These are phyloP conservation scores for Conticribra guillardii DNA, from an alignment of 108 stramenopile genomes.

Conservation along the genomic window DNA sequence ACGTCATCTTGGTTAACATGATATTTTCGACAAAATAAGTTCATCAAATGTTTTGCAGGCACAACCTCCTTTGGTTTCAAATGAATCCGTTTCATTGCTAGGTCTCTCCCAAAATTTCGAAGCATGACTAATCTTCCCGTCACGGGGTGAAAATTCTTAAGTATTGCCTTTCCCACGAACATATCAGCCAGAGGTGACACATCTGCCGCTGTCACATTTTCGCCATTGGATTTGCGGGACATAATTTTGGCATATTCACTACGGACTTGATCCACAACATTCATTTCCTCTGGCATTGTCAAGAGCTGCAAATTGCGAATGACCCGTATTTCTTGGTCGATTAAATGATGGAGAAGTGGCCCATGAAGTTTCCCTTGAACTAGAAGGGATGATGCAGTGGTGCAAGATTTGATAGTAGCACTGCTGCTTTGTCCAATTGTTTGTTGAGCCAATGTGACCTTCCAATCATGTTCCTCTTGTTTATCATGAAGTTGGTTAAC, in stretches of 20 bases:
- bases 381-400: constrained; percentile 57
- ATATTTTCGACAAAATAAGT: constrained; percentile 15
- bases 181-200: constrained; percentile 59
- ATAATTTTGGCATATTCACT: constrained; percentile 50
- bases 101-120: constrained; percentile 48
- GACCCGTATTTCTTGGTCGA: constrained; percentile 63
- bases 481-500: constrained; percentile 52
- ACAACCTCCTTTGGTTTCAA: constrained; percentile 54
- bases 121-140: constrained; percentile 67
- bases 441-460: constrained; percentile 77
- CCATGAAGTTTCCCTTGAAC: constrained; percentile 61
- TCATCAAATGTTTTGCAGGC: constrained; percentile 51
- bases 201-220: constrained; percentile 32
- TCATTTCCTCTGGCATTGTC: constrained; percentile 66
- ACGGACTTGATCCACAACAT: constrained; percentile 55
- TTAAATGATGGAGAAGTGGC: constrained; percentile 50
- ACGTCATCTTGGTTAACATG: neutral
- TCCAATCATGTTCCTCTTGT: constrained; percentile 59
- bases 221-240: constrained; percentile 13
- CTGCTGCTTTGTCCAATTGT: constrained; percentile 56
- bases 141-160: constrained; percentile 75
- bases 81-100: constrained; percentile 40
- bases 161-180: constrained; percentile 68
- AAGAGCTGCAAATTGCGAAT: constrained; percentile 64
- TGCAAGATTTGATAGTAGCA: constrained; percentile 50